Evolutionary conservation across 768 basidiomycete genomes (phyloP), one percentile per base, ranked within the genome.

Genomic region (Russula emetica): DNA sequence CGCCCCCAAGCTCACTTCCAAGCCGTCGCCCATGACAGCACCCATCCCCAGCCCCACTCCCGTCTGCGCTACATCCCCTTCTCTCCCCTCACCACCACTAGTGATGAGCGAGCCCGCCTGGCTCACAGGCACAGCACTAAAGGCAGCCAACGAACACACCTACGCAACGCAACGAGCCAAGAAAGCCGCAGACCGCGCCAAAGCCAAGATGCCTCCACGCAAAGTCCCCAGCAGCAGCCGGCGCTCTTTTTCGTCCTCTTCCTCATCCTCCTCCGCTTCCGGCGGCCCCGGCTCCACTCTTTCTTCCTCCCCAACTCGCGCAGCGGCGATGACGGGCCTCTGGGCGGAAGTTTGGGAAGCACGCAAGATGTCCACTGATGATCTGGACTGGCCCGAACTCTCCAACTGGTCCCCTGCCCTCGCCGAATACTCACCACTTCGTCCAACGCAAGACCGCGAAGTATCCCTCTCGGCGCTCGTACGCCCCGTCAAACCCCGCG

Each of bases 401-500:
- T 56, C 63, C 36, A 49, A 18, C 16, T 56, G 9, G 24, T 26
- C 24, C 38, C 26, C 55, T 16, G 5, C 55, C 6, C 7, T 45
- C 26, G 5, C 58, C 45, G 53, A 55, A 20, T 38, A 3, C 32
- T 30, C 59, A 11, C 28, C 58, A 7, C 49, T 64, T 10, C 63
- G 63, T 18, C 47, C 63, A 5, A 64, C 63, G 20, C 63, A 64
- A 38, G 55, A 44, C 30, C 51, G 64, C 26, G 71, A 73, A 67
- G 71, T 73, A 22, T 64, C 60, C 22, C 67, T 74, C 24, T 66
- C 58, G 24, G 63, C 67, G 28, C 65, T 74, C 40, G 56, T 69
- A 58, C 72, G 71, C 66, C 70, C 72, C 20, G 69, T 63, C 20
- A 66, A 66, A 55, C 1, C 49, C 47, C 63, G 58, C 50, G 55